Conservation (phyloP, 164 flowering plant genomes). For the Berberis vulgaris region DNA sequence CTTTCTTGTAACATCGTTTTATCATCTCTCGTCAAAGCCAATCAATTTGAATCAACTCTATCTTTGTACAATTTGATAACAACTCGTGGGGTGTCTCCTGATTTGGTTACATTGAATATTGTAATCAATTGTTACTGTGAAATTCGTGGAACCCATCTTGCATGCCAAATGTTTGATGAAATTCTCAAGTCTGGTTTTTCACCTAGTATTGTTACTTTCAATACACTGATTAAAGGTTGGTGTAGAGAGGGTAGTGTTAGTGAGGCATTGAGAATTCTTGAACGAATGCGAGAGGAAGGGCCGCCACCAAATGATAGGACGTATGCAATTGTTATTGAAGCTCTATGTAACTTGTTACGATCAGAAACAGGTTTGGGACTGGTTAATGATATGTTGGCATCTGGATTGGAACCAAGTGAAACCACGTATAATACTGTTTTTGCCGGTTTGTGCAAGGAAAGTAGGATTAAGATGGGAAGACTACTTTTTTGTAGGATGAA, state of each 20-base stretch:
- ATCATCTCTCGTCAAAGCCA: conserved; percentile 9
- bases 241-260: conserved; percentile 11
- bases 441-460: no score
- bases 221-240: conserved; percentile 25
- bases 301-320: conserved; percentile 17
- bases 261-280: conserved; percentile 18
- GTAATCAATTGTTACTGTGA: conserved; percentile 19
- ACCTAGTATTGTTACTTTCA: conserved; percentile 16
- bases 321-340: conserved; percentile 13
- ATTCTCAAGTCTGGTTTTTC: conserved; percentile 1
- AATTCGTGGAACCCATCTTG: not conserved
- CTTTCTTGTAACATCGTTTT: conserved; percentile 11
- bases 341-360: conserved; percentile 12
- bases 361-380: no score
- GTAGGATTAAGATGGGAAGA: not conserved
- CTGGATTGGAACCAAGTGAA: no score
- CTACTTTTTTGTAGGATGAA: no score
- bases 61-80: conserved; percentile 7
- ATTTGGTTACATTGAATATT: conserved; percentile 12
- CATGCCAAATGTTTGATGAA: conserved; percentile 12
- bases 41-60: conserved; percentile 5
- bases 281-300: conserved; percentile 8
- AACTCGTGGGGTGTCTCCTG: conserved; percentile 4
- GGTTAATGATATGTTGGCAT: no score
- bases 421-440: no score